Base-by-base conservation (phyloP, 305 asterid species). In the Solanum hybrid region DNA sequence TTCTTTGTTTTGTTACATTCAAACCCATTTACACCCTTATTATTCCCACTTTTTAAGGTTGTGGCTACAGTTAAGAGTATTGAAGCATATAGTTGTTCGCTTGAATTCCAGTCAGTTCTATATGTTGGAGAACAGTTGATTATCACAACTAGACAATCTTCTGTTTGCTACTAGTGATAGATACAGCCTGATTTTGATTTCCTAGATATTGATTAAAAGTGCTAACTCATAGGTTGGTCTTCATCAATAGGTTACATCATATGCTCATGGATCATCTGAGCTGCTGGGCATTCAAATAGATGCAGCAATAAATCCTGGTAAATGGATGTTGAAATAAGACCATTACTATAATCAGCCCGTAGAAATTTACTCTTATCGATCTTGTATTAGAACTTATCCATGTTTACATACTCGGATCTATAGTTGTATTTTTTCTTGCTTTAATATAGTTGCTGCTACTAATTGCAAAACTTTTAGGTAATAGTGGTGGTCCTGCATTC, bases 401-500 rank as follows among this genome's bases (percentile, higher is more conserved):
- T 27, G 87, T 27, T 34, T 82, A 45, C 73, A 9, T 83, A 8
- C 72, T 41, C 17, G 27, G 87, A 41, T 45, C 26, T 29, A 83
- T 27, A 9, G 88, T 83, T 83, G 75, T 29, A 20, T 29, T 27
- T 87, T 89, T 76, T 89, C 65, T 87, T 57, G 26, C 90, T 45
- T 86, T 84, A 73, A 51, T 15, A n/a, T 45, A 31, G 72, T 91
- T 82, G 81, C 91, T 87, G 79, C 91, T 92, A 90, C 90, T 92
- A 87, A 86, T 87, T 83, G 87, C 89, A 75, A 89, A 45, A 84
- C 65, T 88, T 92, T 89, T 90, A 97, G 99, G 99, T 92, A 97
- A 97, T 92, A 97, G 99, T 89, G 99, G 99, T 17, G 99, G 99
- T 90, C 99, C 99, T 90, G 99, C 99, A 86, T 97, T 97, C 95